Percentiles rank a stretch among this genome's conserved stretches.
Conservation (phyloP, 1,139 yeast genomes). For the Petasospora rhodanensis region DNA sequence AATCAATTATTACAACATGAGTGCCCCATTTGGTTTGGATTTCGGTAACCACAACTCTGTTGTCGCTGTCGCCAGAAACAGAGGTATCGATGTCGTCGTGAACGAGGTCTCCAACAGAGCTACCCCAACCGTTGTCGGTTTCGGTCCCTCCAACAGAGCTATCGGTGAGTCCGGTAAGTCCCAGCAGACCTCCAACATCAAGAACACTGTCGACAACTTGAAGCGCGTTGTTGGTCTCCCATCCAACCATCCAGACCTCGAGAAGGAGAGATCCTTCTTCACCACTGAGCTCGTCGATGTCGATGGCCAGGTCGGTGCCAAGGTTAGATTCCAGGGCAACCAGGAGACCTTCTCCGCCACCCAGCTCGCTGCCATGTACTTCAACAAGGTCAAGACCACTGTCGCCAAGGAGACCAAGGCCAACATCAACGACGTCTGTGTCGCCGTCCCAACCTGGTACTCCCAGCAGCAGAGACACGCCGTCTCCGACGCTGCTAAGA, state of each 20-base stretch:
- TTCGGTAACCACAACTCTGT: constrained; percentile 94
- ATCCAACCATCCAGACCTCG: constrained; percentile 73
- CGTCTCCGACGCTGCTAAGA: constrained; percentile 88
- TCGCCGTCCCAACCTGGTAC: constrained; percentile 97
- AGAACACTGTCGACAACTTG: constrained; percentile 92
- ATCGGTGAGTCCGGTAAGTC: constrained; percentile 95
- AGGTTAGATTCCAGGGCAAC: constrained; percentile 81
- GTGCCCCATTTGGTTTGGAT: constrained; percentile 97
- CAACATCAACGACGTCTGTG: constrained; percentile 77
- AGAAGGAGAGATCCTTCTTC: constrained; percentile 68
- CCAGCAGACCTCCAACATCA: constrained; percentile 92
- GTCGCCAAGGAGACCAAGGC: constrained; percentile 80
- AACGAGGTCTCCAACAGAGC: constrained; percentile 97
- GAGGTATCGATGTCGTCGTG: constrained; percentile 97
- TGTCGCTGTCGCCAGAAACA: constrained; percentile 95
- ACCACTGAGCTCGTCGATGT: constrained; percentile 66
- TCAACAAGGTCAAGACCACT: constrained; percentile 82
- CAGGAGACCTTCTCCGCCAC: constrained; percentile 77
- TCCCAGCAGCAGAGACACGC: constrained; percentile 97
- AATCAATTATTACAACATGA: constrained; percentile 37
- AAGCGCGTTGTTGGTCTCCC: constrained; percentile 86
- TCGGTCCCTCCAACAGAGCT: constrained; percentile 82
- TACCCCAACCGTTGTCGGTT: constrained; percentile 93
- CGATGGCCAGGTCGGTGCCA: constrained; percentile 76
- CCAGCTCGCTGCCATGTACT: constrained; percentile 92